These are phyloP conservation scores for Scorias spongiosa DNA, from an alignment of 2,329 filamentous ascomycete genomes.

Conservation along the genomic window DNA sequence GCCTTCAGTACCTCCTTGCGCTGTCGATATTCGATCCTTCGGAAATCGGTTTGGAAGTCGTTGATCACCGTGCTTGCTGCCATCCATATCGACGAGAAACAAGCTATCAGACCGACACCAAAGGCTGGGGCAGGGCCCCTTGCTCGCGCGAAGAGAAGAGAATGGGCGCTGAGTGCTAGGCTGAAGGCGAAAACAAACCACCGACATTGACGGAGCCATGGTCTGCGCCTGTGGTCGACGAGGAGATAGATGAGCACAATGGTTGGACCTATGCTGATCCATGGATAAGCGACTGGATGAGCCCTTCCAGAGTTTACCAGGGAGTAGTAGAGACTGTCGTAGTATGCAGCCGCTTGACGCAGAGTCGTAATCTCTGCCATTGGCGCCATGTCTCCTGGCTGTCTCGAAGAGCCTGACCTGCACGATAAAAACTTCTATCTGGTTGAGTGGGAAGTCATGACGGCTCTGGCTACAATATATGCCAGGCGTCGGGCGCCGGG, in stretches of 20 bases:
- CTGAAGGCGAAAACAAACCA: conserved; percentile 31
- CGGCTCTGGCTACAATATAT: too few species aligned
- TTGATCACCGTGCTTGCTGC: conserved; percentile 38
- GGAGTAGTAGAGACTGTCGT: conserved; percentile 25
- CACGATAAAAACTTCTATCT: too few species aligned
- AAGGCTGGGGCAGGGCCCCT: conserved; percentile 37
- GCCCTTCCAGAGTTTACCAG: conserved; percentile 24
- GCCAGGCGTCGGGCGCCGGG: too few species aligned
- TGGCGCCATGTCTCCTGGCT: conserved; percentile 5
- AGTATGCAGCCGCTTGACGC: conserved; percentile 16
- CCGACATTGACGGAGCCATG: conserved; percentile 26
- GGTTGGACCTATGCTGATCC: conserved; percentile 23
- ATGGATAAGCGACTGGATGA: conserved; percentile 30
- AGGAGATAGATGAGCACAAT: conserved; percentile 35
- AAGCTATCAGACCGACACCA: conserved; percentile 37
- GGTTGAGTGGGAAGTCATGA: too few species aligned
- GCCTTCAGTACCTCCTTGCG: conserved; percentile 1
- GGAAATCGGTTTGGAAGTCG: conserved; percentile 40
- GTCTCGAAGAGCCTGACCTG: too few species aligned
- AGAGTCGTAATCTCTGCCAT: conserved; percentile 9
- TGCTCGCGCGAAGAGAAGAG: conserved; percentile 30
- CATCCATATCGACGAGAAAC: conserved; percentile 41
- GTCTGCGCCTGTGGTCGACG: conserved; percentile 30
- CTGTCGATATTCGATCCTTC: conserved; percentile 32
- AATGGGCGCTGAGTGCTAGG: conserved; percentile 28